Evolutionary conservation across 2,329 filamentous ascomycete genomes (phyloP).

Genomic region (Sporothrix sp.): DNA sequence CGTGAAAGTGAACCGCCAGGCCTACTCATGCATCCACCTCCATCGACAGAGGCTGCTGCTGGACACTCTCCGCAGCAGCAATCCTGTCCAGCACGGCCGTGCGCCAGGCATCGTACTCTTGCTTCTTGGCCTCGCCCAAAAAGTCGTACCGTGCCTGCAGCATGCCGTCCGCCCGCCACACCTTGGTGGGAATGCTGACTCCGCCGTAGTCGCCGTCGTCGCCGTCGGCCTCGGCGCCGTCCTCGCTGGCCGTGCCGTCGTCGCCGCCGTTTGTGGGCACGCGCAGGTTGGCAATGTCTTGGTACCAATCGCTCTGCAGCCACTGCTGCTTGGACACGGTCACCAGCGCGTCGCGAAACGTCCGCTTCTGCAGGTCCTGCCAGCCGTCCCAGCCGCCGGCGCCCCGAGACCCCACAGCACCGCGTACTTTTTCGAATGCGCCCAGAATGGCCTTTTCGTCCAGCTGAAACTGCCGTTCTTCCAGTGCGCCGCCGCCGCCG

Average conservation of each 20-base stretch:
- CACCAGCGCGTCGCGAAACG: slow-evolving; percentile 53
- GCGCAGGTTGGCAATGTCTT: slow-evolving; percentile 46
- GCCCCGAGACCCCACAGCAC: slow-evolving; percentile 20
- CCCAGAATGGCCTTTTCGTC: slow-evolving; percentile 38
- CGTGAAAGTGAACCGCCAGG: too few relatives aligned
- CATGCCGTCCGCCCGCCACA: slow-evolving; percentile 55
- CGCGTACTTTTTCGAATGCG: slow-evolving; percentile 25
- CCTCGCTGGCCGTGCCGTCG: slow-evolving; percentile 25
- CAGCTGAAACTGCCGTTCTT: slow-evolving; percentile 36
- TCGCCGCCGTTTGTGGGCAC: slow-evolving; percentile 20
- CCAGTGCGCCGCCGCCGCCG: slow-evolving; percentile 10
- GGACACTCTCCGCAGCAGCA: slow-evolving; percentile 13
- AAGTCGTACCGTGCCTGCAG: slow-evolving; percentile 67
- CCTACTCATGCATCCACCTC: too few relatives aligned
- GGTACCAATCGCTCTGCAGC: slow-evolving; percentile 56
- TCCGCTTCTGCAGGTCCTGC: slow-evolving; percentile 37
- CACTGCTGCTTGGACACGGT: slow-evolving; percentile 46
- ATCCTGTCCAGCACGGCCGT: slow-evolving; percentile 47
- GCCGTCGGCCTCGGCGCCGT: slow-evolving; percentile 24
- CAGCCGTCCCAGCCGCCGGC: slow-evolving; percentile 44
- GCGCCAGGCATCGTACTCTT: slow-evolving; percentile 57
- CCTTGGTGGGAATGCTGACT: slow-evolving; percentile 25
- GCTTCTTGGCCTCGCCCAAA: slow-evolving; percentile 51
- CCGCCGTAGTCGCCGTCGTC: slow-evolving; percentile 15
- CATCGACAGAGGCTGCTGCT: slow-evolving; percentile 10